Conservation (phyloP, 1,284 basidiomycete genomes). For the Melampsora abietis-canadensis region DNA sequence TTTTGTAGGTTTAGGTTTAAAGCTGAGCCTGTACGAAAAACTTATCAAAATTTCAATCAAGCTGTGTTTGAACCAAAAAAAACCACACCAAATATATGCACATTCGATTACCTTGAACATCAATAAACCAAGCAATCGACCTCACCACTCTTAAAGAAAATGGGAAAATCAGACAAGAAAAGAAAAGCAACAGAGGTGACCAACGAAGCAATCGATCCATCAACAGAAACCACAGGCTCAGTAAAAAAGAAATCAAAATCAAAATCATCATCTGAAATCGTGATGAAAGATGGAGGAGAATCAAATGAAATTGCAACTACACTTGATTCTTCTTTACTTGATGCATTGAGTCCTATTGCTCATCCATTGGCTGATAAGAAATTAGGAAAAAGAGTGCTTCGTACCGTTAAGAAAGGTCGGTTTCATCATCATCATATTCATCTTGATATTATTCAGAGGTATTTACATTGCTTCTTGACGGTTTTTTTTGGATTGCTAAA, state of each 20-base stretch:
- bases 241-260: background rate
- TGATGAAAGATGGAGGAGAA: conserved; percentile 2
- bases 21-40: no score
- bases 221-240: background rate
- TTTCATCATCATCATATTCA: conserved; percentile 11
- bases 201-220: background rate
- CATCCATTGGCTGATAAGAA: conserved; percentile 86
- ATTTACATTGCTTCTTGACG: no score
- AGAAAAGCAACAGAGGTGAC: background rate
- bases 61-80: no score
- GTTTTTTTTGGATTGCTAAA: background rate
- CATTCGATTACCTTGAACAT: no score
- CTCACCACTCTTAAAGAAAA: no score
- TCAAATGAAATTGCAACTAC: background rate
- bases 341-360: conserved; percentile 83
- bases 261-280: background rate
- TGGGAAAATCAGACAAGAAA: conserved; percentile 6
- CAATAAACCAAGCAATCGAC: no score
- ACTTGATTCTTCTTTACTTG: conserved; percentile 59
- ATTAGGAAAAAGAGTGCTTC: conserved; percentile 84
- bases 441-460: background rate
- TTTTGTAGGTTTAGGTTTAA: no score
- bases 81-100: no score
- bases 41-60: no score
- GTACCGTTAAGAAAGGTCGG: conserved; percentile 83